phyloP scores from a whole-genome alignment of 176 grass and related monocot species.

The Eleusine coracana region DNA sequence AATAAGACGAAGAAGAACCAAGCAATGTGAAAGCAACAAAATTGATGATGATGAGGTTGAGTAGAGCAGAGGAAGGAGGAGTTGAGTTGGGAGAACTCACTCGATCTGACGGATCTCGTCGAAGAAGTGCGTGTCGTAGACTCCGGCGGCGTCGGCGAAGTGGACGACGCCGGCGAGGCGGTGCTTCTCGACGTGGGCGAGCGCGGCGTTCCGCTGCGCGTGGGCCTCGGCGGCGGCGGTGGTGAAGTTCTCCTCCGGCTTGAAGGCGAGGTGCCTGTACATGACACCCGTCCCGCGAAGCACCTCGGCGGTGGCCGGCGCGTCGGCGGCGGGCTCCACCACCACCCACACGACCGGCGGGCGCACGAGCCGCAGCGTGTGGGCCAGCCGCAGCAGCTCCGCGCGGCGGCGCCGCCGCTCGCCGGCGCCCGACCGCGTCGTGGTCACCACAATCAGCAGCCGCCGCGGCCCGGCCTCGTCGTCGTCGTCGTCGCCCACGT shows the following conservation, averaged over 20 bases:
- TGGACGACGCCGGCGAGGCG: slow-evolving; percentile 73
- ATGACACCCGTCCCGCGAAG: slow-evolving; percentile 80
- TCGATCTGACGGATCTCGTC: slow-evolving; percentile 89
- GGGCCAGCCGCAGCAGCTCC: slow-evolving; percentile 66
- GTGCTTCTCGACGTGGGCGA: slow-evolving; percentile 89
- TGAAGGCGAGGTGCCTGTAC: slow-evolving; percentile 92
- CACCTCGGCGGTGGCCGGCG: slow-evolving; percentile 61
- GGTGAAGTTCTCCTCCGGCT: slow-evolving; percentile 85
- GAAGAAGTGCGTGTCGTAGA: slow-evolving; percentile 76
- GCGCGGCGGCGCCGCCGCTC: slow-evolving; percentile 47
- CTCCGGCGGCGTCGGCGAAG: slow-evolving; percentile 68
- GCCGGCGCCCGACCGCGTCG: slow-evolving; percentile 53
- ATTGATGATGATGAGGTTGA: background rate
- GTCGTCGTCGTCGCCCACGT: slow-evolving; percentile 48
- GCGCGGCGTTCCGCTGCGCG: slow-evolving; percentile 88
- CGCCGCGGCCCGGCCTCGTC: slow-evolving; percentile 23
- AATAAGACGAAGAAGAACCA: background rate
- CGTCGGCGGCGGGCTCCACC: slow-evolving; percentile 67
- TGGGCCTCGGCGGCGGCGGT: slow-evolving; percentile 61
- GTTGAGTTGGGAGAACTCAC: slow-evolving; percentile 43
- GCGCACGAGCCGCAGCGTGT: slow-evolving; percentile 70
- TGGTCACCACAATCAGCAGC: slow-evolving; percentile 85
- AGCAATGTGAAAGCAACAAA: background rate
- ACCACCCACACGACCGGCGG: slow-evolving; percentile 88
- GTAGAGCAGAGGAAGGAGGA: background rate